Base-by-base conservation (phyloP, 495 filamentous ascomycete genomes). In the Echria macrotheca region DNA sequence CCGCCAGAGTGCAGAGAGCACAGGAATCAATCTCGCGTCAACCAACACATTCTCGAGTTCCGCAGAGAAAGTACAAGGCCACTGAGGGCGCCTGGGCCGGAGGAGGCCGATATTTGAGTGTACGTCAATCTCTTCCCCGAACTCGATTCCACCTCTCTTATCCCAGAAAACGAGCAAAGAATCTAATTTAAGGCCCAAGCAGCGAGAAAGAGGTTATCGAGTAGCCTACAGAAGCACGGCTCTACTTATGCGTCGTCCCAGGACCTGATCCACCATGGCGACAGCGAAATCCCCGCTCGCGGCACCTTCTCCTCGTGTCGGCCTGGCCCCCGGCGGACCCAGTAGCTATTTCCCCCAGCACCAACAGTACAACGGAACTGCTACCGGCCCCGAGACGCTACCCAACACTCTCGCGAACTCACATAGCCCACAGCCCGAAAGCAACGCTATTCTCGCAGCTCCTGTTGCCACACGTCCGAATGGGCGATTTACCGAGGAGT, bases 401-500 rank as follows among this genome's bases (percentile, higher is more conserved):
- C 63, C 69, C 53, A 74, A 73, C 48, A 67, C 72, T 4, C 32
- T 67, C 21, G 65, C 68, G 18, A 72, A 72, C 50, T 57, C 69
- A 7, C 63, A 68, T n/a, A 55, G 57, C 5, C 51, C 58, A 39
- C 60, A 61, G 39, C 47, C 66, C 17, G 65, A 63, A 29, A 55
- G 54, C 55, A 57, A 59, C 38, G 54, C 55, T 49, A 44, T 48
- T 10, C 50, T 57, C 9, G 44, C n/a, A 15, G 42, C 56, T 5
- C 58, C 65, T 9, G 15, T 46, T 18, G 54, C 55, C n/a, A 49
- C 53, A 15, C 62, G 55, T 5, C 55, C 62, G 29, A 61, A 73
- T 39, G 46, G 46, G 32, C 67, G 72, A 32, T 88, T 88, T 50
- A 83, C 76, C 50, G 85, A 89, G 62, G 83, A 89, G 55, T 83